These are phyloP conservation scores for Nothophytophthora sp. DNA, from an alignment of 352 stramenopile species.

Conservation along the genomic window DNA sequence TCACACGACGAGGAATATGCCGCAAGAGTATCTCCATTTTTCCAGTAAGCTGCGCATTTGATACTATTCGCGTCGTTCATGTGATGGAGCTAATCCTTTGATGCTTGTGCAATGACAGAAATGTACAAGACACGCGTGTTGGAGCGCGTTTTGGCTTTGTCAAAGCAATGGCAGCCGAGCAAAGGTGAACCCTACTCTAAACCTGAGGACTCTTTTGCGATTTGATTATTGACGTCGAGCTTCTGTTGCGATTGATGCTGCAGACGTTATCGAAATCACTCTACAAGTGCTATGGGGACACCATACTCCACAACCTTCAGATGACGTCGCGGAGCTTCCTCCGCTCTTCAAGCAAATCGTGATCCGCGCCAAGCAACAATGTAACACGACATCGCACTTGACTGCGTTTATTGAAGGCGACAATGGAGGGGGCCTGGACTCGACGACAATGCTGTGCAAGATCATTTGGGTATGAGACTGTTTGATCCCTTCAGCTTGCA, in stretches of 20 bases:
- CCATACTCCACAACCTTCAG: neutral
- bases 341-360: constrained; percentile 30
- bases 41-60: constrained; percentile 17
- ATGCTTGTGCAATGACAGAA: constrained; percentile 13
- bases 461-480: constrained; percentile 43
- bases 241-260: neutral
- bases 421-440: constrained; percentile 15
- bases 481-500: neutral
- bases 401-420: constrained; percentile 19
- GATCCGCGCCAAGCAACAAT: constrained; percentile 10
- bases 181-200: constrained; percentile 19
- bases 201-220: neutral
- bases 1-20: neutral
- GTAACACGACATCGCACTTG: constrained; percentile 22
- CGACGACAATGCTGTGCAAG: constrained; percentile 35
- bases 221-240: neutral
- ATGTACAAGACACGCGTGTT: constrained; percentile 35
- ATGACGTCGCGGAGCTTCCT: constrained; percentile 36
- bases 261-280: constrained; percentile 40
- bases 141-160: constrained; percentile 32
- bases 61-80: neutral
- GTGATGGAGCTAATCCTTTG: constrained; percentile 5
- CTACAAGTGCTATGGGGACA: constrained; percentile 33
- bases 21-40: constrained; percentile 10
- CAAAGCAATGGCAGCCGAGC: constrained; percentile 30